A percentile compares a stretch with the other conserved stretches of the same genome.
phyloP scores from a whole-genome alignment of 2,329 filamentous ascomycete genomes.

The Cytospora piceicola region DNA sequence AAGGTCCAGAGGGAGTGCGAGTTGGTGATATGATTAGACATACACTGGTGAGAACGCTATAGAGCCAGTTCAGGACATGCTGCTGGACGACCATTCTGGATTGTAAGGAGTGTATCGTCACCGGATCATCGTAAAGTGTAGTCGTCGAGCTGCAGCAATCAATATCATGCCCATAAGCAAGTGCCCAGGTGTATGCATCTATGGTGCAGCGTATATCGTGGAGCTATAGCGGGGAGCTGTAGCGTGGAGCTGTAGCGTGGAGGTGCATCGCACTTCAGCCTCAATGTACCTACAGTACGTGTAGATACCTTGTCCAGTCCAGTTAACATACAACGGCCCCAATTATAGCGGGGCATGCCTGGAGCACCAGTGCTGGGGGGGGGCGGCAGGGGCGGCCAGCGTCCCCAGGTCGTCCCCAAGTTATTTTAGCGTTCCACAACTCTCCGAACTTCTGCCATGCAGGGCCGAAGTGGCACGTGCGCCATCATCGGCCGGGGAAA shows the following conservation, averaged over 20 bases:
- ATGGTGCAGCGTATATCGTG: background rate
- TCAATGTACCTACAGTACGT: too few species aligned
- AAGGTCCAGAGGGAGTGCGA: conserved; percentile 1
- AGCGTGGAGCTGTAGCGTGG: background rate
- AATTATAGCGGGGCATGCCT: background rate
- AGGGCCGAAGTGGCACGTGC: background rate
- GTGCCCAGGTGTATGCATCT: background rate
- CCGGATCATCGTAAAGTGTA: conserved; percentile 29
- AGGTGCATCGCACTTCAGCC: conserved; percentile 4
- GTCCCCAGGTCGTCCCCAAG: too few species aligned
- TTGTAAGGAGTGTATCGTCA: conserved; percentile 27
- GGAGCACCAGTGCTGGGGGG: too few species aligned
- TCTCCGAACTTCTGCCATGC: background rate
- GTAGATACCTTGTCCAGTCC: too few species aligned
- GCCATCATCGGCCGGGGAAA: background rate
- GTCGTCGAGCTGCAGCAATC: background rate
- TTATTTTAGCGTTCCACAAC: too few species aligned
- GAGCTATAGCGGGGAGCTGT: too few species aligned
- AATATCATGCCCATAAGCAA: background rate
- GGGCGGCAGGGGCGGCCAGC: too few species aligned
- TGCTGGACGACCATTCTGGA: conserved; percentile 74
- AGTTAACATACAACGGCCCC: background rate
- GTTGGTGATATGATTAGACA: conserved; percentile 31
- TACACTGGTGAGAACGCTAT: conserved; percentile 83
- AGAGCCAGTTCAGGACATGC: conserved; percentile 92